phyloP scores from a whole-genome alignment of 2,329 filamentous ascomycete genomes.

The Annulohypoxylon truncatum region DNA sequence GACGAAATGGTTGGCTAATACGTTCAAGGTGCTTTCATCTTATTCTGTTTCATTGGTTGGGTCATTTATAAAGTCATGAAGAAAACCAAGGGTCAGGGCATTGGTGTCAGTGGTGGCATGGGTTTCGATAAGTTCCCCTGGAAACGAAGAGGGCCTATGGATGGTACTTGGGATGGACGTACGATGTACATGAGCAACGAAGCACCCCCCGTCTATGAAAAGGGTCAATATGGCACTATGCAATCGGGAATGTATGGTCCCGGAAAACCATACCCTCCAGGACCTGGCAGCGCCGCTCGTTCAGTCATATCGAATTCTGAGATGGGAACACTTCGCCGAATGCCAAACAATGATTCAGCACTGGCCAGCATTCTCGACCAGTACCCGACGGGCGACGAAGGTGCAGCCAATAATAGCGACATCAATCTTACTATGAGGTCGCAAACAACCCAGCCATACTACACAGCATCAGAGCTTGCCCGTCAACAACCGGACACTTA shows the following conservation, averaged over 20 bases:
- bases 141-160: constrained; percentile 34
- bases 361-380: constrained; percentile 42
- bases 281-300: constrained; percentile 32
- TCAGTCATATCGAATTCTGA: constrained; percentile 36
- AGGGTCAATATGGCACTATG: constrained; percentile 42
- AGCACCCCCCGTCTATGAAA: constrained; percentile 45
- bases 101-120: constrained; percentile 11
- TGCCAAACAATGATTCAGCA: constrained; percentile 32
- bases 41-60: constrained; percentile 59
- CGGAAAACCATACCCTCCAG: constrained; percentile 38
- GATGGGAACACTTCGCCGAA: constrained; percentile 36
- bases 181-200: constrained; percentile 40
- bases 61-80: constrained; percentile 56
- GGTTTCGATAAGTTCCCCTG: constrained; percentile 39
- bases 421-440: constrained; percentile 50
- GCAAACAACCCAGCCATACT: constrained; percentile 53
- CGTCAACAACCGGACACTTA: constrained; percentile 54
- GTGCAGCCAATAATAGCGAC: constrained; percentile 44
- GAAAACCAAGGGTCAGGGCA: constrained; percentile 47
- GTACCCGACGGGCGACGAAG: constrained; percentile 46
- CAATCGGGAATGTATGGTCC: constrained; percentile 38
- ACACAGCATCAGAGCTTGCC: constrained; percentile 54
- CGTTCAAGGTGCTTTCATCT: constrained; percentile 56
- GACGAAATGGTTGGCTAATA: not conserved
- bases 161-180: constrained; percentile 24